phyloP scores from a whole-genome alignment of 352 stramenopile genomes.

The Thalassiosira hispida region DNA sequence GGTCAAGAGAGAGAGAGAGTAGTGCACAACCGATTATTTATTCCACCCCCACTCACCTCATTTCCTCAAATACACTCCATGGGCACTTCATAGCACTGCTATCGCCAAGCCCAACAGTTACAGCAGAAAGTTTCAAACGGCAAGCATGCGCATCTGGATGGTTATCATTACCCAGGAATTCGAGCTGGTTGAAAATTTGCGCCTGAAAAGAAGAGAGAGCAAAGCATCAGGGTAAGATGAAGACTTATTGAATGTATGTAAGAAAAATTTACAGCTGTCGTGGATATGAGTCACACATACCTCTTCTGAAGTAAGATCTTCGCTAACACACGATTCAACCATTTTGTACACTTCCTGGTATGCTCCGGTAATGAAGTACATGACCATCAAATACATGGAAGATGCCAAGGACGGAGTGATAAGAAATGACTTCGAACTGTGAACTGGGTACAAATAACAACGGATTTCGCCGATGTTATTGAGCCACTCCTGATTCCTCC shows the following conservation, averaged over 20 bases:
- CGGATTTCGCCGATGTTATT: constrained; percentile 88
- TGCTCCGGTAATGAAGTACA: constrained; percentile 93
- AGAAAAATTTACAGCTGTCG: not conserved
- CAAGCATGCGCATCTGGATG: constrained; percentile 95
- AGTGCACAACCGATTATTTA: not conserved
- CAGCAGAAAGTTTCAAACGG: constrained; percentile 89
- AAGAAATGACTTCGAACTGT: constrained; percentile 94
- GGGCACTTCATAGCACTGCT: constrained; percentile 90
- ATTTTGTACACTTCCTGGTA: constrained; percentile 96
- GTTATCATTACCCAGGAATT: constrained; percentile 93
- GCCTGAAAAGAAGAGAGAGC: constrained; percentile 61
- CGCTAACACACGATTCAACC: constrained; percentile 94
- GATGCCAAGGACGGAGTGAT: constrained; percentile 95
- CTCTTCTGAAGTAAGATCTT: constrained; percentile 96
- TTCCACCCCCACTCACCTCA: constrained; percentile 52
- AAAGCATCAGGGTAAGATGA: constrained; percentile 6
- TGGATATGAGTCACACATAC: constrained; percentile 34
- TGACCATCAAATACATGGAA: constrained; percentile 97
- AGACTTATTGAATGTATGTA: not conserved
- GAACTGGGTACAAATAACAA: constrained; percentile 98
- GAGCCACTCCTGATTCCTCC: constrained; percentile 89
- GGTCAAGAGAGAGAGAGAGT: not conserved
- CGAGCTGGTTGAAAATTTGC: constrained; percentile 96
- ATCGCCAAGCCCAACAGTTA: constrained; percentile 88
- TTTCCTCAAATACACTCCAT: constrained; percentile 86